These are phyloP conservation scores for Dalechampia spathulata DNA, from an alignment of 441 rosid species.

Conservation along the genomic window DNA sequence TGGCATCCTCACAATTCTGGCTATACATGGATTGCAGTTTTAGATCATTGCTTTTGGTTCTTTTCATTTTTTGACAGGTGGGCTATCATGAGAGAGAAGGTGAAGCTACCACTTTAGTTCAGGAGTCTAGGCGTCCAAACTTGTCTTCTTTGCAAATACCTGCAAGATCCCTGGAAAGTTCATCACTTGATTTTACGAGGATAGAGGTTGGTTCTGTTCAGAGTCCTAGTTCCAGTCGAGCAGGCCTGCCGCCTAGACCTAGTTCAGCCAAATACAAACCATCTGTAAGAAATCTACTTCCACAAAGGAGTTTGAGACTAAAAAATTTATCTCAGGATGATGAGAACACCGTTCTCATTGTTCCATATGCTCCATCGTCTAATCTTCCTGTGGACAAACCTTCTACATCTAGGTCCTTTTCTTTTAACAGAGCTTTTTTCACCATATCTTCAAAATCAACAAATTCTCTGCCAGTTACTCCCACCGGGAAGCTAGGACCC, in stretches of 20 bases:
- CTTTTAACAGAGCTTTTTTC: constrained; percentile 31
- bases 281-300: constrained; percentile 33
- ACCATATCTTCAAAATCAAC: constrained; percentile 24
- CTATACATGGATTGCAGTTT: background rate
- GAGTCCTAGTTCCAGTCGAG: constrained; percentile 9
- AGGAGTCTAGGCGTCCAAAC: constrained; percentile 10
- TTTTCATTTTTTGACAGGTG: background rate
- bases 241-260: constrained; percentile 42
- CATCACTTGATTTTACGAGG: constrained; percentile 6
- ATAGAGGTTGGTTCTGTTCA: constrained; percentile 10
- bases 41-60: background rate
- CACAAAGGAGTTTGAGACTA: constrained; percentile 36
- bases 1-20: background rate
- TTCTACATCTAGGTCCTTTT: constrained; percentile 36
- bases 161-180: constrained; percentile 3
- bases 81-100: background rate
- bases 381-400: constrained; percentile 28
- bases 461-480: constrained; percentile 55
- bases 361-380: constrained; percentile 33
- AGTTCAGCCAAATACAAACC: constrained; percentile 42
- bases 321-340: constrained; percentile 25
- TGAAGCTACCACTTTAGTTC: background rate
- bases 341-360: constrained; percentile 38
- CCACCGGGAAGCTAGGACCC: constrained; percentile 50
- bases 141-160: constrained; percentile 14